Evolutionary conservation across 306 rosid species (phyloP).

Genomic region (Erythrophleum fordii): DNA sequence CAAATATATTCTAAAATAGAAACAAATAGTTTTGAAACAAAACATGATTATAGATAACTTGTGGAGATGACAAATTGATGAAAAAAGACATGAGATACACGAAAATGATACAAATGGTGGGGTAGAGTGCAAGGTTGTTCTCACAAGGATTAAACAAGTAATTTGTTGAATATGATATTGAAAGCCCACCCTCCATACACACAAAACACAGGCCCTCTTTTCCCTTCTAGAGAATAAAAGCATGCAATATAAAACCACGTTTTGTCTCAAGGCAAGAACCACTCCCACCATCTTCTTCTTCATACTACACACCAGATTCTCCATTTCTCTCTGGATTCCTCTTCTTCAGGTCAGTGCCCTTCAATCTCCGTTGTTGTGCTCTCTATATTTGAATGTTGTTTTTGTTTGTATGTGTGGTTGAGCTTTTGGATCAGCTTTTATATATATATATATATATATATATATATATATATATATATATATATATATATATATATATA

Average conservation of each 20-base stretch:
- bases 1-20: too few species aligned
- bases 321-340: conserved; percentile 68
- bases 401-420: conserved; percentile 18
- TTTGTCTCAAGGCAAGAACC: neutral
- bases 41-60: neutral
- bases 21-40: too few species aligned
- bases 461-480: too few species aligned
- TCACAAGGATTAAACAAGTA: conserved; percentile 42
- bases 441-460: too few species aligned
- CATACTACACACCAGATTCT: conserved; percentile 51
- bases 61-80: conserved; percentile 42
- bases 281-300: conserved; percentile 45
- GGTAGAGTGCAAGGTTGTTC: conserved; percentile 66
- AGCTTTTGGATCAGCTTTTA: conserved; percentile 33
- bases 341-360: conserved; percentile 56
- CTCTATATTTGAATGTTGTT: neutral
- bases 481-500: too few species aligned
- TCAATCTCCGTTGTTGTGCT: neutral
- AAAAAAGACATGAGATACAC: conserved; percentile 13
- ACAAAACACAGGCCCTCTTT: neutral
- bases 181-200: conserved; percentile 60
- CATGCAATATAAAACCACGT: conserved; percentile 41
- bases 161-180: conserved; percentile 59
- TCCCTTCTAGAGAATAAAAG: neutral
- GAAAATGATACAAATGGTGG: conserved; percentile 35